A percentile compares a stretch with the other conserved stretches of the same genome.
phyloP scores from a whole-genome alignment of 2,329 filamentous ascomycete genomes.

The Fusarium keratoplasticum region DNA sequence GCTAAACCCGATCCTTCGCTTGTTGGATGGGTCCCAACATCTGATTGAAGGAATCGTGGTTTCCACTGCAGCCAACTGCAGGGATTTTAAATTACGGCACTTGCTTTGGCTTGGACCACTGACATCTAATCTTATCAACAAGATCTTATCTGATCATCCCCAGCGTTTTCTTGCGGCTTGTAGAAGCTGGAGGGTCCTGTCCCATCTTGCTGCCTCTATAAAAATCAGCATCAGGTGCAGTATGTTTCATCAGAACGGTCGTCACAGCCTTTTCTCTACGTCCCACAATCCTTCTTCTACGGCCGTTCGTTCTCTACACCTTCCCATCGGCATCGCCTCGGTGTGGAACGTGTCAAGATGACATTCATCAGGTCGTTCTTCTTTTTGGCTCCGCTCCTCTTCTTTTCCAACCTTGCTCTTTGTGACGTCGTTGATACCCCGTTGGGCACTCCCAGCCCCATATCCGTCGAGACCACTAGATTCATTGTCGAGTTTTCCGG shows the following conservation, averaged over 20 bases:
- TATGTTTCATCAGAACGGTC: neutral
- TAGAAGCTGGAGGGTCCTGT: neutral
- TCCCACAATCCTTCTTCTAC: neutral
- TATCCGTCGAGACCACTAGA: neutral
- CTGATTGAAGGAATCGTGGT: neutral
- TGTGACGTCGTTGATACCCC: neutral
- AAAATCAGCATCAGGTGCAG: neutral
- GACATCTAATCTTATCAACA: neutral
- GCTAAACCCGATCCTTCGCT: neutral
- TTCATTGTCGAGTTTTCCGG: neutral
- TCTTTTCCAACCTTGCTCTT: neutral
- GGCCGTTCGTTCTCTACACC: neutral
- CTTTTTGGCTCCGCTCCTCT: neutral
- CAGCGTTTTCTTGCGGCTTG: neutral
- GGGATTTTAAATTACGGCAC: neutral
- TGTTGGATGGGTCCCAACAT: neutral
- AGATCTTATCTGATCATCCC: neutral
- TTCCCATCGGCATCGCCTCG: neutral
- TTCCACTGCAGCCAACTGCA: neutral
- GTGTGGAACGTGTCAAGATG: neutral
- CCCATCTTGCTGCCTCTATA: neutral
- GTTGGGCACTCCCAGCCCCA: neutral
- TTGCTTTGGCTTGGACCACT: neutral
- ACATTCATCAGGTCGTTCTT: neutral
- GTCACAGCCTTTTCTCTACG: too few relatives aligned